phyloP scores from a whole-genome alignment of 2,329 filamentous ascomycete genomes.

The Periconia macrospinosa region DNA sequence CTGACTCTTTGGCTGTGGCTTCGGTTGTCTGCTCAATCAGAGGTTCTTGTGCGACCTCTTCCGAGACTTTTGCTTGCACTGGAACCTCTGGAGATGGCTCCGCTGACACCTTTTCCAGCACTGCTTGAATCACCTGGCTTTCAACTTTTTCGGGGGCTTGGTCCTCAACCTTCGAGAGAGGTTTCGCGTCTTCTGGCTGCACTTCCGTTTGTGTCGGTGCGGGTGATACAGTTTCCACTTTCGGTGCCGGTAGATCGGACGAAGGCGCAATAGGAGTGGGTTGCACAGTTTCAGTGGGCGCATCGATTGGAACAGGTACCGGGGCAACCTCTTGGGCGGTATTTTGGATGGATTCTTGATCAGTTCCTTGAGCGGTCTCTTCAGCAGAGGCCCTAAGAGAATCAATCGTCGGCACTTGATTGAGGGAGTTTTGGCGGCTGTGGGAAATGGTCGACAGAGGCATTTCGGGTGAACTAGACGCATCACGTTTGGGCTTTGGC shows the following conservation, averaged over 20 bases:
- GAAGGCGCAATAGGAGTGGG: neutral
- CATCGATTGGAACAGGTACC: neutral
- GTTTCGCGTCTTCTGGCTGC: neutral
- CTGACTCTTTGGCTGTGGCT: neutral
- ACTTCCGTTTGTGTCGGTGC: neutral
- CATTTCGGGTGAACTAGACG: slow-evolving; percentile 47
- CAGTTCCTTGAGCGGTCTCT: slow-evolving; percentile 2
- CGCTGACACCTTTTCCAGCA: neutral
- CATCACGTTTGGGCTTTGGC: slow-evolving; percentile 23
- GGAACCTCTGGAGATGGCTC: neutral
- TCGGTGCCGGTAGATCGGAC: neutral
- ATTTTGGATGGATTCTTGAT: neutral
- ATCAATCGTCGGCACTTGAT: slow-evolving; percentile 25
- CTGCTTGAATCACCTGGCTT: neutral
- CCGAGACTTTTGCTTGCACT: neutral
- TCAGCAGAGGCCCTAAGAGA: slow-evolving; percentile 4
- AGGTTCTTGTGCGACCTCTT: neutral
- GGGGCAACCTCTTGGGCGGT: neutral
- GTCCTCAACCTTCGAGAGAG: neutral
- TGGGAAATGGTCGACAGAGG: slow-evolving; percentile 43
- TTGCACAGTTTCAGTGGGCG: neutral
- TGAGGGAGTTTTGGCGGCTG: slow-evolving; percentile 42
- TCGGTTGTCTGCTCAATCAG: neutral
- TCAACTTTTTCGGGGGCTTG: neutral
- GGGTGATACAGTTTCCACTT: neutral